Conservation (phyloP, 805 yeast genomes). For the Tetrapisispora taiwanensis region DNA sequence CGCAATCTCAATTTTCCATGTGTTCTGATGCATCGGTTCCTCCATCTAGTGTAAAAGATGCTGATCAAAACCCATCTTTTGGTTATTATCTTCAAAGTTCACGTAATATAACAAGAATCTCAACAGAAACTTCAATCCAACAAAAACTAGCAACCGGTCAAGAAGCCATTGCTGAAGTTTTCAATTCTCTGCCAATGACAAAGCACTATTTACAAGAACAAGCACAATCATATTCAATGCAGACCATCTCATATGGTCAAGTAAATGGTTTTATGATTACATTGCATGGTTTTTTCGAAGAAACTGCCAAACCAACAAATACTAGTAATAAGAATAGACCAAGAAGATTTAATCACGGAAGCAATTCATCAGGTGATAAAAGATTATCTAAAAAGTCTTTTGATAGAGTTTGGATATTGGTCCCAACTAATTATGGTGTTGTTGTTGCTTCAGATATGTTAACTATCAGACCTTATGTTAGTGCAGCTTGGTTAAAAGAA, state of each 20-base stretch:
- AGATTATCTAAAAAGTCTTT: constrained; percentile 59
- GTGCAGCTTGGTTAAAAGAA: constrained; percentile 44
- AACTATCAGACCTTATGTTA: constrained; percentile 51
- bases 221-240: constrained; percentile 66
- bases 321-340: constrained; percentile 4
- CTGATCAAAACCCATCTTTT: constrained; percentile 37
- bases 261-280: constrained; percentile 69
- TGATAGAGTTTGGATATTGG: constrained; percentile 73
- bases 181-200: constrained; percentile 65
- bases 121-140: constrained; percentile 43
- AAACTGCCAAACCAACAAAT: constrained; percentile 44
- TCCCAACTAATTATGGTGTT: constrained; percentile 56
- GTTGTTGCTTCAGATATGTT: constrained; percentile 82
- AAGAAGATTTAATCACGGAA: constrained; percentile 26
- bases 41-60: constrained; percentile 26
- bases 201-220: constrained; percentile 56
- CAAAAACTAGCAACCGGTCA: constrained; percentile 59
- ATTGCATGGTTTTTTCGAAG: constrained; percentile 80
- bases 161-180: constrained; percentile 49
- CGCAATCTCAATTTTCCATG: constrained; percentile 74
- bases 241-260: constrained; percentile 60
- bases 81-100: constrained; percentile 64
- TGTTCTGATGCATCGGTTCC: constrained; percentile 70
- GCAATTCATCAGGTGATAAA: constrained; percentile 20
- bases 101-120: constrained; percentile 61